Conservation (phyloP, 164 flowering plant genomes). For the Kalanchoe fedtschenkoi region DNA sequence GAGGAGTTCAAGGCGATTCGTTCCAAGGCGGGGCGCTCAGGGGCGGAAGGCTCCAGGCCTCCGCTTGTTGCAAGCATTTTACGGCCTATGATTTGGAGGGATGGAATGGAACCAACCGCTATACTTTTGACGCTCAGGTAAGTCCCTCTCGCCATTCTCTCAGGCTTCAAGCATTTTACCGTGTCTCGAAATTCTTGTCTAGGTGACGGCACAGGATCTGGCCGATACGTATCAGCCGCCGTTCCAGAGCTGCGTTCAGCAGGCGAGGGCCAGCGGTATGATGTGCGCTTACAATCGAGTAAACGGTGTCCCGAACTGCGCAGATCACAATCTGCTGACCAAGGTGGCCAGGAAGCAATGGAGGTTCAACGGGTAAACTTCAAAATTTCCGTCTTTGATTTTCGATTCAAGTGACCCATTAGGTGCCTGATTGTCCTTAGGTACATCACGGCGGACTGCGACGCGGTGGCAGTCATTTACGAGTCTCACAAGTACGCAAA, state of each 20-base stretch:
- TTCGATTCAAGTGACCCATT: not conserved
- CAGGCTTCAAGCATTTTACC: not conserved
- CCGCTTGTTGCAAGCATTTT: conserved; percentile 95
- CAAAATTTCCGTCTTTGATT: not conserved
- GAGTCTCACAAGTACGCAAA: conserved; percentile 52
- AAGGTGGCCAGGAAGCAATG: conserved; percentile 53
- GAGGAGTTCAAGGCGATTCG: conserved; percentile 81
- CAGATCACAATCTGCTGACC: conserved; percentile 54
- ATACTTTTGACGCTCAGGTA: conserved; percentile 58
- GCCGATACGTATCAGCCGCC: conserved; percentile 94
- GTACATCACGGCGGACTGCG: conserved; percentile 90
- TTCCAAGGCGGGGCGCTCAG: conserved; percentile 34
- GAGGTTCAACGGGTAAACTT: conserved; percentile 61
- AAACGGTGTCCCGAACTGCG: conserved; percentile 83
- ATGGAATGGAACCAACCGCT: conserved; percentile 58
- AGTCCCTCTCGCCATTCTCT: conserved; percentile 8
- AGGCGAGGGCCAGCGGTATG: conserved; percentile 72
- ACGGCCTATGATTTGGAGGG: conserved; percentile 88
- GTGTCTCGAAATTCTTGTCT: not conserved
- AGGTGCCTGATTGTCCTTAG: conserved; percentile 20
- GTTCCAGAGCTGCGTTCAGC: conserved; percentile 54
- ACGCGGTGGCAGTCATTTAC: conserved; percentile 59
- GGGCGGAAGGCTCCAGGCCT: conserved; percentile 44
- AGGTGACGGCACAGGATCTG: conserved; percentile 73
- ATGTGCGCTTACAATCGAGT: conserved; percentile 91